Percentiles rank a stretch among this genome's conserved stretches.
Evolutionary conservation across 169 alveolate genomes (phyloP).

Genomic region (Plasmodium yoelii): DNA sequence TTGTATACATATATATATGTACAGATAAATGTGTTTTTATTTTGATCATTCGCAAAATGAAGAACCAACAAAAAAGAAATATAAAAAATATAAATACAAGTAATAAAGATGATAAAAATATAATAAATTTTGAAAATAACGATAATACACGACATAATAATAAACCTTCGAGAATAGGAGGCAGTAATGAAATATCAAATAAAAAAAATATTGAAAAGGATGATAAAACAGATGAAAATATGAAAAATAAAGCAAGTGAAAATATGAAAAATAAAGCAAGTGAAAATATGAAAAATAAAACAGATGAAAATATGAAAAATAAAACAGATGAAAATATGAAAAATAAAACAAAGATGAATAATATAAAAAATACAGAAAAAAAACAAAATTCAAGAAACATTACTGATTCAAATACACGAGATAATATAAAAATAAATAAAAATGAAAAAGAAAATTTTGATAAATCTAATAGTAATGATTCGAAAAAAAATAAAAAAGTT

Average conservation of each 20-base stretch:
- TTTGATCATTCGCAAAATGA: conserved; percentile 23
- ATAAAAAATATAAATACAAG: conserved; percentile 19
- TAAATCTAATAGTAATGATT: neutral
- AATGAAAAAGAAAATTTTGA: neutral
- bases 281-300: neutral
- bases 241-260: neutral
- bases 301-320: neutral
- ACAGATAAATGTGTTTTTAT: conserved; percentile 7
- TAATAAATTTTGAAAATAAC: neutral
- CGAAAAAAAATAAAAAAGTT: neutral
- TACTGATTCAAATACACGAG: neutral
- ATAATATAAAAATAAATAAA: neutral
- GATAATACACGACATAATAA: neutral
- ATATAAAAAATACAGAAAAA: neutral
- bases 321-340: neutral
- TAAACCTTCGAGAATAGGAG: neutral
- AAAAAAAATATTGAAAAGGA: neutral
- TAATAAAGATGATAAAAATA: conserved; percentile 15
- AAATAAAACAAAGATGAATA: neutral
- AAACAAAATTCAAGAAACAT: neutral
- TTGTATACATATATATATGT: conserved; percentile 5
- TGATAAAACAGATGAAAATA: neutral
- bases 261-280: too few relatives aligned
- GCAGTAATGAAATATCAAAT: neutral
- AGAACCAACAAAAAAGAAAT: conserved; percentile 17